Base-by-base conservation (phyloP, 108 stramenopile species). In the Chaetoceros muelleri region DNA sequence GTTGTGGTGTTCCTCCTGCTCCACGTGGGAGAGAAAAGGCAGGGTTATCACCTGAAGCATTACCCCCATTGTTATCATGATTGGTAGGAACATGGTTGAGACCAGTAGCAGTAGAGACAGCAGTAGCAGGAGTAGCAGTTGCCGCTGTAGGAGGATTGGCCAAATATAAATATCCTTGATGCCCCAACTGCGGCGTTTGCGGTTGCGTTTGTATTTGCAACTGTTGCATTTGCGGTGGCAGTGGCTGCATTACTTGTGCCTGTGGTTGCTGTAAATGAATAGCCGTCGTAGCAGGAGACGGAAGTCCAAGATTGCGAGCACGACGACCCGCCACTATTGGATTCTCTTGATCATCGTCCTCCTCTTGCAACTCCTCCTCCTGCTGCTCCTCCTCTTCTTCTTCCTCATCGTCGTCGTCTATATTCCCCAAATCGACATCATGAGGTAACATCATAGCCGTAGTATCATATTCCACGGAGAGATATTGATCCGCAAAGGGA, bases 381-480 rank as follows among this genome's bases (percentile, higher is more conserved):
- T 17, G 17, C n/a, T n/a, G n/a, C n/a, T n/a, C n/a, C n/a, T n/a
- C n/a, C n/a, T n/a, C n/a, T n/a, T n/a, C n/a, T n/a, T 22, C 58
- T 5, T 45, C 48, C 29, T 13, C 65, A 40, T 44, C 24, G 54
- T 61, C 60, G 0, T 49, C 54, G 24, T 49, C 60, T 19, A 28
- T 30, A 10, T 24, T 26, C 3, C 23, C 53, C 10, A 27, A 53
- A 0, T 30, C 31, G 3, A 25, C 16, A 40, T 54, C 60, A 44
- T 61, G 60, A 3, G 17, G n/a, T 23, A 71, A 71, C 58, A 79
- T 44, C 0, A 44, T 60, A 16, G 52, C 47, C 19, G 67, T 25
- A 3, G 64, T 62, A 28, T 84, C 87, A 55, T 78, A 82, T 30
- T 88, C 87, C 48, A 82, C 74, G 46, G 76, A 64, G 24, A 88